Percentiles rank a stretch among this genome's conserved stretches.
Conservation (phyloP, 768 basidiomycete species). For the Arthromyces matolae region DNA sequence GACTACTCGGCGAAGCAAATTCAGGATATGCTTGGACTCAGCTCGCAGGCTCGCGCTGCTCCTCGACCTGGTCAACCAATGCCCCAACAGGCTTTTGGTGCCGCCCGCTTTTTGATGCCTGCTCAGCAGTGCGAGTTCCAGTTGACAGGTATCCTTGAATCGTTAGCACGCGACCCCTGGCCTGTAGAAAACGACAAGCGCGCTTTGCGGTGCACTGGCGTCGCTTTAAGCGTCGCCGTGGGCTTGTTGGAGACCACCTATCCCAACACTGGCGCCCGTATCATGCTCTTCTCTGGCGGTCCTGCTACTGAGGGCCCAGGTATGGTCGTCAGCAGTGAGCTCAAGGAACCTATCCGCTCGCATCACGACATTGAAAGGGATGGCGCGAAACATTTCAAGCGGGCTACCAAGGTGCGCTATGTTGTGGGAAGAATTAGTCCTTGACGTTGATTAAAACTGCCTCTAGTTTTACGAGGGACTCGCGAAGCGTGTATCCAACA, state of each 20-base stretch:
- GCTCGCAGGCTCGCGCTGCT: conserved; percentile 73
- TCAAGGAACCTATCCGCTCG: conserved; percentile 95
- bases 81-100: conserved; percentile 77
- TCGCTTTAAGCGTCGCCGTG: conserved; percentile 89
- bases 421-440: not conserved
- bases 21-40: conserved; percentile 94
- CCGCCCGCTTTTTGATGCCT: conserved; percentile 88
- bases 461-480: conserved; percentile 91
- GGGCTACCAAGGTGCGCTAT: conserved; percentile 79
- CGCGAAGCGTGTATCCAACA: conserved; percentile 88
- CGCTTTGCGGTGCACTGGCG: conserved; percentile 90
- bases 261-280: conserved; percentile 92
- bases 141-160: conserved; percentile 88
- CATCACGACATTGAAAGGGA: conserved; percentile 99
- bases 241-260: conserved; percentile 92
- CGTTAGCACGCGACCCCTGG: conserved; percentile 90
- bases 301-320: conserved; percentile 96
- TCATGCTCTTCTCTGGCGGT: conserved; percentile 95
- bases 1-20: conserved; percentile 96
- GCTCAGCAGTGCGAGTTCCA: conserved; percentile 94
- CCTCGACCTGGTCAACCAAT: conserved; percentile 84
- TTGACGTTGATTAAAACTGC: conserved; percentile 7
- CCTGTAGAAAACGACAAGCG: conserved; percentile 95
- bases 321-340: conserved; percentile 91
- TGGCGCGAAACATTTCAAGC: conserved; percentile 94